Evolutionary conservation across 805 yeast species (phyloP).

Genomic region (Zygosaccharomyces pseudorouxii): DNA sequence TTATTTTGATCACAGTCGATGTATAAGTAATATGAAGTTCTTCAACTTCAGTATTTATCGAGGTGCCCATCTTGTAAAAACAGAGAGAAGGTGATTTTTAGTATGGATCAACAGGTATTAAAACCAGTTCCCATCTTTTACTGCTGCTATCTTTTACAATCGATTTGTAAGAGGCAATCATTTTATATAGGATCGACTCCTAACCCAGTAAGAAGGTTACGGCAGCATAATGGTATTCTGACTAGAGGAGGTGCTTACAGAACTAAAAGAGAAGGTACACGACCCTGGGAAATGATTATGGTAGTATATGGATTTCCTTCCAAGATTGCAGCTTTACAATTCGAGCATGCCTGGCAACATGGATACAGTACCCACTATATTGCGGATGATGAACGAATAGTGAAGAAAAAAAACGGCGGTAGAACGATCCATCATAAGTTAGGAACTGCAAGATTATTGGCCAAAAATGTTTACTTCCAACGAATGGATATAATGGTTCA

Average conservation of each 20-base stretch:
- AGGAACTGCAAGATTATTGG: constrained; percentile 44
- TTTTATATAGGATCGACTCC: constrained; percentile 83
- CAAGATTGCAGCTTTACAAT: constrained; percentile 64
- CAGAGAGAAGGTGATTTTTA: not conserved
- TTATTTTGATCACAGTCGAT: not conserved
- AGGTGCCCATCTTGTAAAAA: not conserved
- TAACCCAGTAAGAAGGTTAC: constrained; percentile 58
- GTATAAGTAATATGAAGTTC: not conserved
- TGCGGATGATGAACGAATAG: constrained; percentile 35
- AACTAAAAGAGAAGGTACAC: constrained; percentile 50
- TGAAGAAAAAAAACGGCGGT: constrained; percentile 37
- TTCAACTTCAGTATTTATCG: not conserved
- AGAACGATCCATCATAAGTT: constrained; percentile 43
- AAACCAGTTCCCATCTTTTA: constrained; percentile 39
- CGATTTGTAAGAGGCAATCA: constrained; percentile 51
- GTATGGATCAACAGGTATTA: not conserved
- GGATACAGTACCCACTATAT: constrained; percentile 61
- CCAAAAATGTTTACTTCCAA: constrained; percentile 42
- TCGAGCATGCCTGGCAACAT: constrained; percentile 86
- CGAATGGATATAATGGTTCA: constrained; percentile 44
- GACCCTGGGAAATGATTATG: constrained; percentile 73
- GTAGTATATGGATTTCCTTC: constrained; percentile 70
- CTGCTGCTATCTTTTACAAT: constrained; percentile 66
- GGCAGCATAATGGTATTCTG: constrained; percentile 76
- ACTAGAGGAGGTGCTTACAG: constrained; percentile 61